Conservation (phyloP, 768 basidiomycete species). For the Lentinus brumalis region DNA sequence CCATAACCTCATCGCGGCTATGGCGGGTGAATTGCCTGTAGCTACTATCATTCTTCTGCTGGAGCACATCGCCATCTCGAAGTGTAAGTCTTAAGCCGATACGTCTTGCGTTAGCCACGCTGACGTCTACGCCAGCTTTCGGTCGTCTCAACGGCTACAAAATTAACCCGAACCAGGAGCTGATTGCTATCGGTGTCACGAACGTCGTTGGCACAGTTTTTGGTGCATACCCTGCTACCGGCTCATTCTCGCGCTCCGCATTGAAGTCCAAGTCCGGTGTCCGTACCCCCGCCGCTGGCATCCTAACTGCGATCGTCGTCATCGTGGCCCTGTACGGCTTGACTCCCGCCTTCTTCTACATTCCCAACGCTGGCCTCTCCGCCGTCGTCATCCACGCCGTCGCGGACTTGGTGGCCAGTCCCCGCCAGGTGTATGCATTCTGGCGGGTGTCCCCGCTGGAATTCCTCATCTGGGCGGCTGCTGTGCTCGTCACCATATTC, state of each 20-base stretch:
- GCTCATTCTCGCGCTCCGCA: slow-evolving; percentile 98
- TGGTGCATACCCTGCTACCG: slow-evolving; percentile 92
- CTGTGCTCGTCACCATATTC: slow-evolving; percentile 89
- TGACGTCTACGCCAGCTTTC: slow-evolving; percentile 59
- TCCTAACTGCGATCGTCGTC: slow-evolving; percentile 84
- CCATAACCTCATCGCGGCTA: slow-evolving; percentile 55
- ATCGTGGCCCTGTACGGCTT: slow-evolving; percentile 94
- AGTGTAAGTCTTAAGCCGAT: slow-evolving; percentile 54
- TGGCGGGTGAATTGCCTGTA: slow-evolving; percentile 77
- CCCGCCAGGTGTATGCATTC: slow-evolving; percentile 80
- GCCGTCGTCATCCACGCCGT: slow-evolving; percentile 96
- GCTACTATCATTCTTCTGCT: slow-evolving; percentile 88
- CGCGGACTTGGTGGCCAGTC: slow-evolving; percentile 83
- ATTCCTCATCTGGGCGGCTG: slow-evolving; percentile 84
- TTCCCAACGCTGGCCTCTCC: slow-evolving; percentile 78
- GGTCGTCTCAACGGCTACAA: slow-evolving; percentile 95
- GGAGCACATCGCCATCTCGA: slow-evolving; percentile 97
- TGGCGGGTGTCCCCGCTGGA: slow-evolving; percentile 96
- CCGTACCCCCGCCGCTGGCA: slow-evolving; percentile 90
- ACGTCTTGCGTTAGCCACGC: background rate
- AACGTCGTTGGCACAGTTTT: slow-evolving; percentile 91
- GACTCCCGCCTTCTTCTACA: slow-evolving; percentile 91
- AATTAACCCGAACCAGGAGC: slow-evolving; percentile 90
- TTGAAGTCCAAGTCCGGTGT: slow-evolving; percentile 96
- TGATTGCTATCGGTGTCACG: slow-evolving; percentile 97